Evolutionary conservation across 2,329 filamentous ascomycete genomes (phyloP).

Genomic region (Phaeophleospora eucalypticola): DNA sequence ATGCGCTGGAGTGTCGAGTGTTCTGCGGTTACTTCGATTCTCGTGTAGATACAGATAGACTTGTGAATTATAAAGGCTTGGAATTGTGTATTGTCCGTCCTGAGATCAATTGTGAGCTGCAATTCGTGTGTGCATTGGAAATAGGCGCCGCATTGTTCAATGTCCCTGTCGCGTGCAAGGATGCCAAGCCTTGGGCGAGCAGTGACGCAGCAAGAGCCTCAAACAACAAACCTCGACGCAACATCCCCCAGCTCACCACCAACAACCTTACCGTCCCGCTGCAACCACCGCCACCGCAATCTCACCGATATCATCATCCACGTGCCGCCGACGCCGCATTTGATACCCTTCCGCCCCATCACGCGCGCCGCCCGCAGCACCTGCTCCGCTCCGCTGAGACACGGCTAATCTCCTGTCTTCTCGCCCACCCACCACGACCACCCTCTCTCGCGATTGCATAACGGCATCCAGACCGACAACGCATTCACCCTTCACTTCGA

Average conservation of each 20-base stretch:
- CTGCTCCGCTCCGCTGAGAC: not conserved
- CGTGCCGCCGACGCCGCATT: not conserved
- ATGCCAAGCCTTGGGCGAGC: not conserved
- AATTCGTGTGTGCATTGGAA: too few relatives aligned
- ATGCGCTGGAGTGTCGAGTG: too few relatives aligned
- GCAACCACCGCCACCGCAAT: not conserved
- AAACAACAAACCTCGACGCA: not conserved
- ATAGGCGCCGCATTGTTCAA: not conserved
- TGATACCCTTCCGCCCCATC: not conserved
- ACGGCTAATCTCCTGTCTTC: not conserved
- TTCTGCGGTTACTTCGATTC: constrained; percentile 3
- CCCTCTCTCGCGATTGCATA: not conserved
- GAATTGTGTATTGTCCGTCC: not conserved
- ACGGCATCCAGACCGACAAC: not conserved
- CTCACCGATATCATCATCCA: not conserved
- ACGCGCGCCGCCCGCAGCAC: not conserved
- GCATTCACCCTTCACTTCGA: not conserved
- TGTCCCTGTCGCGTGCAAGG: not conserved
- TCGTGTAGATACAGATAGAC: not conserved
- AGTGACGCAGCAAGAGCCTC: not conserved
- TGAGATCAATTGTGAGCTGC: too few relatives aligned
- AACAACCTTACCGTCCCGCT: not conserved
- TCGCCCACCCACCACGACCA: not conserved
- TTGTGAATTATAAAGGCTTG: not conserved
- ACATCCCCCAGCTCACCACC: not conserved